Evolutionary conservation across 768 basidiomycete species (phyloP), one percentile per base, ranked within the genome.

Genomic region (Leucocoprinus birnbaumii): DNA sequence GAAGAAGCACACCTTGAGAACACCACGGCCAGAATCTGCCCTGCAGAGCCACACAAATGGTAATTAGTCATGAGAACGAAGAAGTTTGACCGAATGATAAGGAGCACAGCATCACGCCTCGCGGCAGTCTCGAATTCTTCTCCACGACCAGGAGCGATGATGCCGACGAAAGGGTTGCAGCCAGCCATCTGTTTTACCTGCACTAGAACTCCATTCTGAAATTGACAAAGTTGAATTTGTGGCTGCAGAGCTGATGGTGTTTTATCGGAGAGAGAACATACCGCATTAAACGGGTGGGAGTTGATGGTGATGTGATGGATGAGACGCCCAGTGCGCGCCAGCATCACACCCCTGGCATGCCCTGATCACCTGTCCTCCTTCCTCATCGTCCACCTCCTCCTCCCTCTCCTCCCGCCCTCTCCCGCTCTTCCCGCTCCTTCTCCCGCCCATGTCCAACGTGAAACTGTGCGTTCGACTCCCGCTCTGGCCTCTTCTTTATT

Each of bases 401-500:
- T 38, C 31, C n/a, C 24, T 45, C 7, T 13, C 9, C 38, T 14
- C 47, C 35, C 26, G 3, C 22, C 44, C 22, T 25, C 27, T 22
- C 21, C 46, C 38, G 9, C 38, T 35, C 24, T n/a, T 3, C 21
- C 48, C 35, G n/a, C n/a, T 4, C 35, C 25, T 6, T 18, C 19
- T 10, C 43, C 18, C 40, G 19, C 13, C 26, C 25, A 71, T 71
- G 68, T 67, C 71, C 58, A 68, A 69, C 61, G 71, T 73, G 57
- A 73, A 71, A 62, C 59, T 73, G 69, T 73, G 48, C 63, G 65
- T 19, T n/a, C 18, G 31, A 35, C 16, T 58, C 26, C 31, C 49
- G 13, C 41, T 26, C 44, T 38, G 42, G 6, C 45, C 26, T 37
- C 42, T 42, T 55, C 47, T 42, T 57, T 48, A 21, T 53, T 45